These are phyloP conservation scores for Phytophthora rubi DNA, from an alignment of 352 stramenopile species.

Conservation along the genomic window DNA sequence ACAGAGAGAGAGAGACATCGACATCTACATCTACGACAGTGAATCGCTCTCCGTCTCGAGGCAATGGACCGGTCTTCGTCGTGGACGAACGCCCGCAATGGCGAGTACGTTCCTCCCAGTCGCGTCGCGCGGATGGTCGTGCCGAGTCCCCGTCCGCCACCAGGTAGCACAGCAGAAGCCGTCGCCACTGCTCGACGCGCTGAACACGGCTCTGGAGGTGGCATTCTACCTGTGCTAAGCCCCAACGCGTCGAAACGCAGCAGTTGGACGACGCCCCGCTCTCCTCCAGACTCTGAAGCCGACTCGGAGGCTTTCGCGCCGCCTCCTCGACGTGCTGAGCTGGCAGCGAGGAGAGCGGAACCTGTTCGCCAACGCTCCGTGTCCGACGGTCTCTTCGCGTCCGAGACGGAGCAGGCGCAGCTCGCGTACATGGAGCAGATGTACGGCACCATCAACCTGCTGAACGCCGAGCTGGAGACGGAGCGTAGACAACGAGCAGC, in stretches of 20 bases:
- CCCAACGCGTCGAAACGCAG: slow-evolving; percentile 46
- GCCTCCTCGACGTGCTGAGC: slow-evolving; percentile 17
- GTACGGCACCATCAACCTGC: slow-evolving; percentile 60
- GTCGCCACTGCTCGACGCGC: slow-evolving; percentile 32
- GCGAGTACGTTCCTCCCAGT: slow-evolving; percentile 29
- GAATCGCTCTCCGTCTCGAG: background rate
- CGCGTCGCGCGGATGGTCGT: slow-evolving; percentile 30
- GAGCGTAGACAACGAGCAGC: slow-evolving; percentile 42
- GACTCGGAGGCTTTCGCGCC: slow-evolving; percentile 21
- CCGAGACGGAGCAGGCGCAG: slow-evolving; percentile 46
- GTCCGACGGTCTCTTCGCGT: slow-evolving; percentile 16
- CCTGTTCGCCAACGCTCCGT: slow-evolving; percentile 5
- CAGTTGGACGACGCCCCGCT: slow-evolving; percentile 58
- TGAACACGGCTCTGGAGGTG: slow-evolving; percentile 30
- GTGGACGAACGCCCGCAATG: slow-evolving; percentile 23
- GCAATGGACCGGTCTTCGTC: slow-evolving; percentile 33
- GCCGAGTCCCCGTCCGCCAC: slow-evolving; percentile 36
- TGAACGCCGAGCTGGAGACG: slow-evolving; percentile 55
- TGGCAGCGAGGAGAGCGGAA: slow-evolving; percentile 20
- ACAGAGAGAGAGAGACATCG: background rate
- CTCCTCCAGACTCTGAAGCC: slow-evolving; percentile 15
- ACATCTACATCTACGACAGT: background rate
- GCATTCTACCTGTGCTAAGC: slow-evolving; percentile 47
- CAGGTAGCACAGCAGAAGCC: slow-evolving; percentile 26
- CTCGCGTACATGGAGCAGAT: slow-evolving; percentile 79